Conservation (phyloP, 2,329 filamentous ascomycete species). For the Stagonosporopsis chrysanthemi region DNA sequence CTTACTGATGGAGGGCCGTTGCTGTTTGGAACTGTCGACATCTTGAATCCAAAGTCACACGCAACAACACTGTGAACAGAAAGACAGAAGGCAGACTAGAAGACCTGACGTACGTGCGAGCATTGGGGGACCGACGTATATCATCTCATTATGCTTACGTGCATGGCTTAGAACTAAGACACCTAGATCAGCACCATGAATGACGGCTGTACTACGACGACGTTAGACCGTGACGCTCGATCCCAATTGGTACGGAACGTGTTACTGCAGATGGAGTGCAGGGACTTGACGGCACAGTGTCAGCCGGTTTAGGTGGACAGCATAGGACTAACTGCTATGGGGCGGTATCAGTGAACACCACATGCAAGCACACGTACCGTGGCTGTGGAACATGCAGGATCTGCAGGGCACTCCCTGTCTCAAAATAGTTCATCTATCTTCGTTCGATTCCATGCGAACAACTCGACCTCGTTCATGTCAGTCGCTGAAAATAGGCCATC, state of each 20-base stretch:
- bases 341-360: slow-evolving; percentile 4
- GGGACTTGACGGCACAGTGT: slow-evolving; percentile 8
- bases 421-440: background rate
- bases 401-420: slow-evolving; percentile 1
- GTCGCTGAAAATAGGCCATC: slow-evolving; percentile 13
- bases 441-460: background rate
- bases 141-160: slow-evolving; percentile 12
- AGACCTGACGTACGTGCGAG: slow-evolving; percentile 11
- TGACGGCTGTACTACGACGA: slow-evolving; percentile 17
- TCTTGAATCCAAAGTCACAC: slow-evolving; percentile 12
- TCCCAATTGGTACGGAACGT: slow-evolving; percentile 16
- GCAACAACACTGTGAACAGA: background rate
- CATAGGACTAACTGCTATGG: slow-evolving; percentile 8
- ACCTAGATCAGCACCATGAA: slow-evolving; percentile 13
- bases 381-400: slow-evolving; percentile 11
- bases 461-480: background rate
- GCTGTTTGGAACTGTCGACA: slow-evolving; percentile 22
- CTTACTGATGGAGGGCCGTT: slow-evolving; percentile 22
- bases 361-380: slow-evolving; percentile 12
- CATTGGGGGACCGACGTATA: slow-evolving; percentile 11
- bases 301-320: slow-evolving; percentile 13
- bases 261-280: slow-evolving; percentile 11
- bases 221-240: background rate
- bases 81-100: background rate
- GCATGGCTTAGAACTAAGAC: slow-evolving; percentile 16